Conservation (phyloP, 805 yeast genomes). For the Candida ortonii region DNA sequence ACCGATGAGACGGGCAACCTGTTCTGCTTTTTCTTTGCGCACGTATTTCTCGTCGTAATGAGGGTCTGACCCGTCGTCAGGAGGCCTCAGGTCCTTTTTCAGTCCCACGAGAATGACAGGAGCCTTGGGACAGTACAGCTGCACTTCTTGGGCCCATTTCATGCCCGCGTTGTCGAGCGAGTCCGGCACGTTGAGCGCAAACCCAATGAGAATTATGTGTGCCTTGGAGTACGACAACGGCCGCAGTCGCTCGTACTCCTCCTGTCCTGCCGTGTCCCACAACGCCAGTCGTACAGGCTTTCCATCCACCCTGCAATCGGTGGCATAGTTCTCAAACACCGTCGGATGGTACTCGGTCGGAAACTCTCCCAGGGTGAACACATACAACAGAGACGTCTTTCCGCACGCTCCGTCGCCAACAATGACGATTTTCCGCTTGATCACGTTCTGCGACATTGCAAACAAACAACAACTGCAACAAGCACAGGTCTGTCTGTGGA, state of each 20-base stretch:
- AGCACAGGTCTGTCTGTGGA: no score
- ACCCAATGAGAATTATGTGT: conserved; percentile 80
- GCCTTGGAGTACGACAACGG: conserved; percentile 88
- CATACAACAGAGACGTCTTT: conserved; percentile 85
- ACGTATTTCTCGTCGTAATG: conserved; percentile 44
- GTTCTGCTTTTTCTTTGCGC: conserved; percentile 57
- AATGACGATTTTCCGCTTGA: conserved; percentile 76
- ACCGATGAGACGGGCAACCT: conserved; percentile 72
- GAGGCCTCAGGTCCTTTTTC: conserved; percentile 71
- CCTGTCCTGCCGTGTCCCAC: conserved; percentile 98
- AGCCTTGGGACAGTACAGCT: conserved; percentile 72
- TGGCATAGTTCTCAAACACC: conserved; percentile 90
- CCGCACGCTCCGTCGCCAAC: conserved; percentile 97
- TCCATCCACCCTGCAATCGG: conserved; percentile 92
- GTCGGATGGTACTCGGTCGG: conserved; percentile 94
- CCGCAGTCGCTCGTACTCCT: conserved; percentile 86
- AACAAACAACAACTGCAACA: no score
- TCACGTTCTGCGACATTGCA: conserved; percentile 30
- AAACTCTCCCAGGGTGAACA: conserved; percentile 88
- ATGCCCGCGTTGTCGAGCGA: conserved; percentile 76
- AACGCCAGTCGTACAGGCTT: conserved; percentile 82
- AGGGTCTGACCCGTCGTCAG: conserved; percentile 33
- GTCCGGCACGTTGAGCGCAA: conserved; percentile 81
- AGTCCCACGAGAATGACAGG: conserved; percentile 80
- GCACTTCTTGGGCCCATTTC: conserved; percentile 87